These are phyloP conservation scores for Dillenia turbinata DNA, from an alignment of 164 flowering plant species.

Conservation along the genomic window DNA sequence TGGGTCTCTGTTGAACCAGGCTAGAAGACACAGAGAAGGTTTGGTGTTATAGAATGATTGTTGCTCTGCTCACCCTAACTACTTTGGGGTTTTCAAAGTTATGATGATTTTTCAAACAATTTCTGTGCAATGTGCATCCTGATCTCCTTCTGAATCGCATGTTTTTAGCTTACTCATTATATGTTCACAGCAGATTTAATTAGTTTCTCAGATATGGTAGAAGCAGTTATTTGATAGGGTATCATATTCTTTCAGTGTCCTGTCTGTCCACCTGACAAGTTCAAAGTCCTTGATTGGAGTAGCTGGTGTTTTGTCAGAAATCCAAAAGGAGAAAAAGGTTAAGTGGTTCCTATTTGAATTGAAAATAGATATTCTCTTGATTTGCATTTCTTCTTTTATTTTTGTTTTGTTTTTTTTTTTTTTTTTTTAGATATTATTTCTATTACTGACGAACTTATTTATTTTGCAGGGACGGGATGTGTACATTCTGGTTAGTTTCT, in stretches of 20 bases:
- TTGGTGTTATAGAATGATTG: too few relatives aligned
- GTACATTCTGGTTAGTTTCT: constrained; percentile 83
- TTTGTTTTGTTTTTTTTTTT: constrained; percentile 1
- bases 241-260: constrained; percentile 51
- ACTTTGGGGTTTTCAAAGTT: too few relatives aligned
- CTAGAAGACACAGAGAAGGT: too few relatives aligned
- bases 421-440: constrained; percentile 1
- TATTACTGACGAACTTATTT: constrained; percentile 11
- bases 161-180: too few relatives aligned
- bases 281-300: constrained; percentile 93
- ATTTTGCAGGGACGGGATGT: constrained; percentile 91
- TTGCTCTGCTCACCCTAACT: too few relatives aligned
- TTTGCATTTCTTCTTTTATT: background rate
- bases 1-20: too few relatives aligned
- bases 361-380: background rate
- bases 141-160: too few relatives aligned
- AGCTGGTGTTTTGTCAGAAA: constrained; percentile 81
- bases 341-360: constrained; percentile 2
- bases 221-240: constrained; percentile 1
- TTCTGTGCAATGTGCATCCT: too few relatives aligned
- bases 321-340: constrained; percentile 96
- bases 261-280: constrained; percentile 94
- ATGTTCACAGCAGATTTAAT: too few relatives aligned
- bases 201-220: background rate
- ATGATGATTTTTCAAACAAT: too few relatives aligned